Evolutionary conservation across 345 rosid genomes (phyloP).

Genomic region (Pistacia vera): DNA sequence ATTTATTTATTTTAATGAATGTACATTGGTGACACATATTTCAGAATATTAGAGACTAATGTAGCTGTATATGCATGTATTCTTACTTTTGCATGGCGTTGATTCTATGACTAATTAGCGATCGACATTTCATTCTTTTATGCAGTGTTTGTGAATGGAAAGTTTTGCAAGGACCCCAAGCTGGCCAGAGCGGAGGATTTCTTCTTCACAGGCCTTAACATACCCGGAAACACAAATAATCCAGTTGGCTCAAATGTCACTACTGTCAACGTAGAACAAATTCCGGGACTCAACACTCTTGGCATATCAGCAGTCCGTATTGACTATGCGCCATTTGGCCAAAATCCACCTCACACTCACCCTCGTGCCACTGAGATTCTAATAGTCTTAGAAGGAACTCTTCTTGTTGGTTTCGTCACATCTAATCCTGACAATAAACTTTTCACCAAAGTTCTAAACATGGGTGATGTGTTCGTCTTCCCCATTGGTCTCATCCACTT

Average conservation of each 20-base stretch:
- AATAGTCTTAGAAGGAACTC: slow-evolving; percentile 31
- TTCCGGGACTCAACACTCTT: slow-evolving; percentile 42
- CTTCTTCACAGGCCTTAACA: slow-evolving; percentile 28
- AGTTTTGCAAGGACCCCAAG: slow-evolving; percentile 23
- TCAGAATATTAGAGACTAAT: no score
- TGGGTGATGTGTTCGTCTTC: slow-evolving; percentile 37
- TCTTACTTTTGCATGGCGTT: not conserved
- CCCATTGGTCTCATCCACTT: slow-evolving; percentile 35
- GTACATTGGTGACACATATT: no score
- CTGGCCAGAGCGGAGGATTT: slow-evolving; percentile 25
- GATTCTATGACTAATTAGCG: not conserved
- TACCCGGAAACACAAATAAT: slow-evolving; percentile 26
- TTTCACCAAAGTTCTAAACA: slow-evolving; percentile 29
- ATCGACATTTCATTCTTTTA: not conserved
- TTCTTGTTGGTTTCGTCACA: slow-evolving; percentile 46
- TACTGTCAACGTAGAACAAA: slow-evolving; percentile 24
- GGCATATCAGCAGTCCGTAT: slow-evolving; percentile 36
- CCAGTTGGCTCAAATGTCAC: slow-evolving; percentile 22
- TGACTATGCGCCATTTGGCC: slow-evolving; percentile 28
- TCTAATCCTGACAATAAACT: slow-evolving; percentile 37
- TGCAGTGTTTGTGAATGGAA: slow-evolving; percentile 28
- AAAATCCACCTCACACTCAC: slow-evolving; percentile 48
- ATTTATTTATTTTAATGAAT: no score
- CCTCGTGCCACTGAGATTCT: slow-evolving; percentile 44
- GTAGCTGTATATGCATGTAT: no score